phyloP scores from a whole-genome alignment of 495 filamentous ascomycete species.

The Neohortaea acidophila region DNA sequence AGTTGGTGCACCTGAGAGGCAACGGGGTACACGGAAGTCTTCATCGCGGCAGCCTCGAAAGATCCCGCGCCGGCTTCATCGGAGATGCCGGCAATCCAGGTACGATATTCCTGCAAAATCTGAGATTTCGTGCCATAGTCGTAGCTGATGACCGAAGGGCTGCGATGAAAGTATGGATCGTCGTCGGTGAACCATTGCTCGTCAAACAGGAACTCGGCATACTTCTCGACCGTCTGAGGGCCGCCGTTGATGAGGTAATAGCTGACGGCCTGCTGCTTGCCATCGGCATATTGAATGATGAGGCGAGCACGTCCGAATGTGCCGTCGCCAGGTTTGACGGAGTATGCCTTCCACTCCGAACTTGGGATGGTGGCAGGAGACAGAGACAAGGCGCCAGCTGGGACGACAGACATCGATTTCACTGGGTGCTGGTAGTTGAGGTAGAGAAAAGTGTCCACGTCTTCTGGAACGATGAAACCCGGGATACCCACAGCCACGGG shows the following conservation, averaged over 20 bases:
- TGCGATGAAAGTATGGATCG: constrained; percentile 34
- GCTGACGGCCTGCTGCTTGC: constrained; percentile 32
- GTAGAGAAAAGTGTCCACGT: constrained; percentile 29
- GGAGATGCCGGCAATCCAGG: constrained; percentile 39
- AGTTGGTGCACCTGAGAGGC: constrained; percentile 32
- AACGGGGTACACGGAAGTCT: constrained; percentile 32
- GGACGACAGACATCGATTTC: constrained; percentile 8
- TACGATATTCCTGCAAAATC: constrained; percentile 35
- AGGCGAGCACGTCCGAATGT: constrained; percentile 31
- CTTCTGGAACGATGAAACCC: constrained; percentile 34
- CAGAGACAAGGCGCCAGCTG: constrained; percentile 16
- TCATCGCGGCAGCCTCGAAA: constrained; percentile 33
- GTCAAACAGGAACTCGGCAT: constrained; percentile 30
- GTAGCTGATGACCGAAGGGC: constrained; percentile 36
- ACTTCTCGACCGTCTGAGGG: constrained; percentile 21
- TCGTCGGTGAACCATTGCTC: constrained; percentile 31
- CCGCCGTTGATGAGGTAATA: constrained; percentile 35
- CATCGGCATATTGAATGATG: constrained; percentile 29
- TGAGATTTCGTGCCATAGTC: constrained; percentile 28
- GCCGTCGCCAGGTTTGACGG: constrained; percentile 20
- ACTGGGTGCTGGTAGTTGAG: constrained; percentile 21
- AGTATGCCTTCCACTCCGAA: constrained; percentile 9
- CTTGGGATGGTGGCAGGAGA: constrained; percentile 2
- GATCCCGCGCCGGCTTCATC: constrained; percentile 38
- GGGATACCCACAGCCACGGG: constrained; percentile 34